Evolutionary conservation across 2,329 filamentous ascomycete genomes (phyloP).

Genomic region (Dendrostoma leiphaemia): DNA sequence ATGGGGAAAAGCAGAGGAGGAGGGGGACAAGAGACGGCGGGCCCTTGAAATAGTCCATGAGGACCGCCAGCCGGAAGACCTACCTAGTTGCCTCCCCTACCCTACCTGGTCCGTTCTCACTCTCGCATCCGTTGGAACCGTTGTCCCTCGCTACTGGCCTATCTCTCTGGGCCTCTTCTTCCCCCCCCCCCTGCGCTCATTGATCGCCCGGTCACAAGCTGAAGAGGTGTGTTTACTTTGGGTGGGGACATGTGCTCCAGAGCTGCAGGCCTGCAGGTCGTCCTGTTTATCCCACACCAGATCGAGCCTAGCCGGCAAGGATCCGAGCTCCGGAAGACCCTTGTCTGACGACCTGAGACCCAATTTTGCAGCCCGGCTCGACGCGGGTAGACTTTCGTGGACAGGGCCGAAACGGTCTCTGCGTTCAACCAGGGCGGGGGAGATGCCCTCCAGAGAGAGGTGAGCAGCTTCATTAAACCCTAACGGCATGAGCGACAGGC

Average conservation of each 20-base stretch:
- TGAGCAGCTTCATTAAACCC: too few relatives aligned
- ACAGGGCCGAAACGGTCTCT: too few relatives aligned
- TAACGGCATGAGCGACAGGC: too few relatives aligned
- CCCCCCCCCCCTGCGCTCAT: too few relatives aligned
- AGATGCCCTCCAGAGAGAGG: too few relatives aligned
- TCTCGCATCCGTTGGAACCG: not conserved
- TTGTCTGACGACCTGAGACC: slow-evolving; percentile 7
- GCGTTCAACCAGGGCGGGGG: too few relatives aligned
- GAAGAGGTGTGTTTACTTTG: slow-evolving; percentile 17
- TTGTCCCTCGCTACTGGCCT: not conserved
- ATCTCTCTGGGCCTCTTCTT: not conserved
- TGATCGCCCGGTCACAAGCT: not conserved
- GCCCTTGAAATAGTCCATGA: slow-evolving; percentile 19
- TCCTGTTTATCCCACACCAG: slow-evolving; percentile 12
- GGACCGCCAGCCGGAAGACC: not conserved
- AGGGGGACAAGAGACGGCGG: slow-evolving; percentile 19
- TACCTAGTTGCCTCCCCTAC: not conserved
- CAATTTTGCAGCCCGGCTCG: slow-evolving; percentile 13
- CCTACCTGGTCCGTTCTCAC: not conserved
- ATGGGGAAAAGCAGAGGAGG: slow-evolving; percentile 9
- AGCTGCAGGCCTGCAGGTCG: slow-evolving; percentile 10
- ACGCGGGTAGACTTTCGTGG: not conserved
- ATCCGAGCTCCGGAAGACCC: slow-evolving; percentile 12
- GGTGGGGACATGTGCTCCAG: slow-evolving; percentile 12
- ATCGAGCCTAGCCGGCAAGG: slow-evolving; percentile 14